Evolutionary conservation across 2,329 filamentous ascomycete species (phyloP), one percentile per base, ranked within the genome.

Genomic region (Cordyceps militaris): DNA sequence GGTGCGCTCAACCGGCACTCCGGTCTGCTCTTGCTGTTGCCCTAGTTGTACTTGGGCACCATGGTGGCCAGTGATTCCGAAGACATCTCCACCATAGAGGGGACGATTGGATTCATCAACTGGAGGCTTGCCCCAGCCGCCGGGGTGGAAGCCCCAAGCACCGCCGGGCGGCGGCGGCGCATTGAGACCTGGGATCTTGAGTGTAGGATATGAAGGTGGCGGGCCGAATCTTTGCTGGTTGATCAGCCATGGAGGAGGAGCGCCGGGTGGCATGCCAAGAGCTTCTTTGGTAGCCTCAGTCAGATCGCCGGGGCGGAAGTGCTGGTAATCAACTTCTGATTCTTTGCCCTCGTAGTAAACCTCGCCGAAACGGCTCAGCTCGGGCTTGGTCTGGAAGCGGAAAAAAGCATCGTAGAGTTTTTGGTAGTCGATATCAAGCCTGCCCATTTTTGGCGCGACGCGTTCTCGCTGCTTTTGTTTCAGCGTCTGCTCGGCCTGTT

Each of bases 311-410:
- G 94, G 90, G 62, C 91, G 86, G 60, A 97, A 83, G 73, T 97
- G 89, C 65, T 89, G 87, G 62, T 96, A 82, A 70, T 97, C 96
- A 1, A 94, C 96, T 73, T 99, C 94, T 68, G 90, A 94, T 70
- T 99, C 94, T 72, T 99, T 99, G 69, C 94, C 94, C 73, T 99
- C 94, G 71, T 97, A 97, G 73, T 99, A 99, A n/a, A 99, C 92
- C 72, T 99, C 94, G 42, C 94, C 94, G 66, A 96, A 99, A 44
- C 92, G 84, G 32, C 94, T 97, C 62, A 99, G 76, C 65, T 91
- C 86, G 0, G 94, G 94, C 74, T 99, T 99, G 42, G 91, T 96
- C 75, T 99, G 94, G 70, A 96, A 95, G 60, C 91, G 85, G 79
- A 99, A 99, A 78, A 99, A 99, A 4, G 94, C 94, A 70, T 97